Evolutionary conservation across 2,329 filamentous ascomycete genomes (phyloP).

Genomic region (Boeremia lycopersici): DNA sequence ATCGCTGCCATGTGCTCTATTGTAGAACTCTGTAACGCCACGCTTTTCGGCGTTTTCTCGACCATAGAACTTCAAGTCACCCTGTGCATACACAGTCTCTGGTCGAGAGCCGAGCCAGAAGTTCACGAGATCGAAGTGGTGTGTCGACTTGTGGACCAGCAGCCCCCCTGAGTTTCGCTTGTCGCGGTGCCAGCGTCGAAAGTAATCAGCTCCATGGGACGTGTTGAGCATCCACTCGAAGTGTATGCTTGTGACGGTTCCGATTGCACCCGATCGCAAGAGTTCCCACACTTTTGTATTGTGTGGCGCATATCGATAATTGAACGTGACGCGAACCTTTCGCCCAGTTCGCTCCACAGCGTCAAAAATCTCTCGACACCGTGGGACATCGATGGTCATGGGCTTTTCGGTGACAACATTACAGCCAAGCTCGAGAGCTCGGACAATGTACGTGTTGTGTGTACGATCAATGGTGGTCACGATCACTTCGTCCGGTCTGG

Average conservation of each 20-base stretch:
- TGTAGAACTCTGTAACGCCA: conserved; percentile 59
- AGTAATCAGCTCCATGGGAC: conserved; percentile 66
- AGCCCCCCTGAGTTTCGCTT: conserved; percentile 65
- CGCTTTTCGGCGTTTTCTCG: conserved; percentile 64
- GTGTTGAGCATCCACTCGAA: conserved; percentile 70
- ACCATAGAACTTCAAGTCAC: conserved; percentile 66
- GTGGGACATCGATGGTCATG: conserved; percentile 66
- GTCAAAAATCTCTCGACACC: conserved; percentile 61
- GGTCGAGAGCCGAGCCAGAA: conserved; percentile 66
- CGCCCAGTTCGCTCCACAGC: conserved; percentile 58
- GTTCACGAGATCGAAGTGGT: conserved; percentile 68
- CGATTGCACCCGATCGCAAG: conserved; percentile 61
- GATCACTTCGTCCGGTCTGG: conserved; percentile 65
- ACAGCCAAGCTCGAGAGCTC: conserved; percentile 64
- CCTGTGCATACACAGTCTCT: conserved; percentile 63
- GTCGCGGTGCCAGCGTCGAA: conserved; percentile 68
- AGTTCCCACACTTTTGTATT: conserved; percentile 66
- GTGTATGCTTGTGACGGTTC: conserved; percentile 62
- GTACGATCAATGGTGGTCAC: conserved; percentile 68
- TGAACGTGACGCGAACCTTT: conserved; percentile 65
- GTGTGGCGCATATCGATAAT: conserved; percentile 70
- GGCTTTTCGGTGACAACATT: conserved; percentile 69
- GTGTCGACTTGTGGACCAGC: conserved; percentile 67
- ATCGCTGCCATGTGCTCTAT: conserved; percentile 58
- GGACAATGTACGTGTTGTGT: conserved; percentile 65